phyloP scores from a whole-genome alignment of 208 protist species.

The Angomonas desouzai region DNA sequence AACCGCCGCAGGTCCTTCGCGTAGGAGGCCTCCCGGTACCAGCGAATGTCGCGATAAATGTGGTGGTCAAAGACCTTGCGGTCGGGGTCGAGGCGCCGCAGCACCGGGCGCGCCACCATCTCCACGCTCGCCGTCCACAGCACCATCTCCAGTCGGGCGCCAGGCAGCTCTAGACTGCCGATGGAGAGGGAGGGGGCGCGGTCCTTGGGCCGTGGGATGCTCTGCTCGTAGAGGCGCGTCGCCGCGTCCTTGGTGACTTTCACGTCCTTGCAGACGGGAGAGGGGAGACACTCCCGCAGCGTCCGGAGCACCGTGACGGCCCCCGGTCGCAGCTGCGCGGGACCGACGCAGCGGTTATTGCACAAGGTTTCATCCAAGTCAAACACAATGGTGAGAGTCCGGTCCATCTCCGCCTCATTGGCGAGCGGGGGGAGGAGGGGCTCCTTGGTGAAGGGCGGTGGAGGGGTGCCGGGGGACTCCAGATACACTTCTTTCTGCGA shows the following conservation, averaged over 20 bases:
- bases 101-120: conserved; percentile 60
- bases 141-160: conserved; percentile 65
- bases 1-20: conserved; percentile 85
- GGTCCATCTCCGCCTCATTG: conserved; percentile 32
- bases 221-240: conserved; percentile 37
- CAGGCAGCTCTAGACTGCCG: conserved; percentile 21
- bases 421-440: conserved; percentile 38
- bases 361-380: conserved; percentile 90
- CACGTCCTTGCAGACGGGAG: conserved; percentile 29
- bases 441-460: conserved; percentile 9
- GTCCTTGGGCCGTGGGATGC: background rate
- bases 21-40: conserved; percentile 80
- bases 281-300: conserved; percentile 43
- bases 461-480: background rate
- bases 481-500: conserved; percentile 2
- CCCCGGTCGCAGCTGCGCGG: conserved; percentile 65
- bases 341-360: conserved; percentile 69
- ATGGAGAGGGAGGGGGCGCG: background rate
- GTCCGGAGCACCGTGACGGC: conserved; percentile 51
- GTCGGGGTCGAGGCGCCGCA: conserved; percentile 67
- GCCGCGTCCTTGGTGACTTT: conserved; percentile 18
- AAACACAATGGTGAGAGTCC: conserved; percentile 84
- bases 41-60: conserved; percentile 85
- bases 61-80: conserved; percentile 68
- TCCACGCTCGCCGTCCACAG: conserved; percentile 88